Evolutionary conservation across 2,329 filamentous ascomycete genomes (phyloP).

Genomic region (Ascochyta koolunga): DNA sequence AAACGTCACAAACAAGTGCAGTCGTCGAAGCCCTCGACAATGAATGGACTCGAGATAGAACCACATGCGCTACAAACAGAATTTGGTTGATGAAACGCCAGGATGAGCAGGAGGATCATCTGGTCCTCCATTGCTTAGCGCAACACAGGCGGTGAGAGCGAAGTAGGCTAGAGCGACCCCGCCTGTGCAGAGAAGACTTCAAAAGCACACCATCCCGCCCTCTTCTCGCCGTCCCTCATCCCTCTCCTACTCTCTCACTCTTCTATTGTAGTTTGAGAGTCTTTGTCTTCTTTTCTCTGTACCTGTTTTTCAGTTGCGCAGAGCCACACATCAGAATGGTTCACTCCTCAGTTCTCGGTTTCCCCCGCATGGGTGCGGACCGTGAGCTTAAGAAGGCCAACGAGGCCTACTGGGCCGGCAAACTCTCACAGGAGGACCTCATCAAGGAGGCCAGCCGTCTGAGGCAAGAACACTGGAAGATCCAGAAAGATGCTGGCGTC

Average conservation of each 20-base stretch:
- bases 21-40: background rate
- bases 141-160: constrained; percentile 12
- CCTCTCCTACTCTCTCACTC: constrained; percentile 20
- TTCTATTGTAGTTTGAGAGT: constrained; percentile 16
- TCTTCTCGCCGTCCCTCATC: constrained; percentile 13
- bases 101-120: constrained; percentile 4
- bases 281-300: constrained; percentile 4
- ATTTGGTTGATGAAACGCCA: background rate
- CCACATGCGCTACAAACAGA: background rate
- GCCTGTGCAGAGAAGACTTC: constrained; percentile 37
- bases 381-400: constrained; percentile 99
- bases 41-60: background rate
- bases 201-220: constrained; percentile 46
- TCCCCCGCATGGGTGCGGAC: constrained; percentile 97
- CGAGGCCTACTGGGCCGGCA: constrained; percentile 96
- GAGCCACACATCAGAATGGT: constrained; percentile 51
- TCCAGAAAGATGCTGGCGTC: constrained; percentile 98
- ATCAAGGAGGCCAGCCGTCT: constrained; percentile 96
- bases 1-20: background rate
- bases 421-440: constrained; percentile 89
- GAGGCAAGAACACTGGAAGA: constrained; percentile 97
- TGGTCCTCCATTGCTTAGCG: constrained; percentile 11
- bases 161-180: constrained; percentile 25
- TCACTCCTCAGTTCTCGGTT: constrained; percentile 82
- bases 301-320: constrained; percentile 18